Evolutionary conservation across 306 rosid species (phyloP).

Genomic region (Rosa lucieae): DNA sequence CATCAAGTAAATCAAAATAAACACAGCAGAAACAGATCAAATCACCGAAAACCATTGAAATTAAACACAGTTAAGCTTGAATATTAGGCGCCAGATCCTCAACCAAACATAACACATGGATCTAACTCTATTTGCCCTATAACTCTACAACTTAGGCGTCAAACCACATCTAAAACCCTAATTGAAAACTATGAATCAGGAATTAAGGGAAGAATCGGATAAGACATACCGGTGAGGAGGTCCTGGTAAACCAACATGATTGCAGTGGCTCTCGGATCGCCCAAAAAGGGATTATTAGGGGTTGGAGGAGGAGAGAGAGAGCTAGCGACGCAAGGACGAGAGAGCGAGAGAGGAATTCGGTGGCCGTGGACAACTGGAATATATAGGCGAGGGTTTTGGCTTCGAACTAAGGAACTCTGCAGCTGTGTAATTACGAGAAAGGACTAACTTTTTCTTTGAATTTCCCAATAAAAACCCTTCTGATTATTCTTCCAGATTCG

Average conservation of each 20-base stretch:
- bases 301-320: not conserved
- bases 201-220: not conserved
- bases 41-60: no score
- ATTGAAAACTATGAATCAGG: not conserved
- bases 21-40: not conserved
- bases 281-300: not conserved
- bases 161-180: not conserved
- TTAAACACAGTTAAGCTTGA: no score
- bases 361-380: not conserved
- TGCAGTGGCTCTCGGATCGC: slow-evolving; percentile 39
- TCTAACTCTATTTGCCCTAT: not conserved
- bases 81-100: slow-evolving; percentile 10
- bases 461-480: slow-evolving; percentile 9
- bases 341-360: slow-evolving; percentile 22
- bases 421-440: slow-evolving; percentile 8
- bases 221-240: slow-evolving; percentile 45
- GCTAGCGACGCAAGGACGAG: slow-evolving; percentile 8
- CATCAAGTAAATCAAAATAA: not conserved
- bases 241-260: slow-evolving; percentile 78
- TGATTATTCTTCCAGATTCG: not conserved
- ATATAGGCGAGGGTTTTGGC: slow-evolving; percentile 60
- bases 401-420: not conserved
- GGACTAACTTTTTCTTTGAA: slow-evolving; percentile 6
- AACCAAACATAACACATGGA: not conserved
- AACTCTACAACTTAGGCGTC: no score